These are phyloP conservation scores for Tolypocladium sp. DNA, from an alignment of 2,329 filamentous ascomycete species.

Conservation along the genomic window DNA sequence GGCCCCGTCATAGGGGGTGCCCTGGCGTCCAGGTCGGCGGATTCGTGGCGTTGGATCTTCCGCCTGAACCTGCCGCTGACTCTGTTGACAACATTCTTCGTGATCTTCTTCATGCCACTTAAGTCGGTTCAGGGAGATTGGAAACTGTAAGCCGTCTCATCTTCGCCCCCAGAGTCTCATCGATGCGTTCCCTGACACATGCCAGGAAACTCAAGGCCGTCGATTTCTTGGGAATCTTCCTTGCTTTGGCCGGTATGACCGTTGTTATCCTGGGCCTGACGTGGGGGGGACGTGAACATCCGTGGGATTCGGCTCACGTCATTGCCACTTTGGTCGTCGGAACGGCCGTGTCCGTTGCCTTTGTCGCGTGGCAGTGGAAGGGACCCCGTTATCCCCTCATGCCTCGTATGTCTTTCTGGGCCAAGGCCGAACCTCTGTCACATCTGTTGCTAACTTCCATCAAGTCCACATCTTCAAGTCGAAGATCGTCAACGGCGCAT, in stretches of 20 bases:
- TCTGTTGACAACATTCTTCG: slow-evolving; percentile 32
- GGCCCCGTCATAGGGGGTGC: slow-evolving; percentile 45
- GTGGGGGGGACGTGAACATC: slow-evolving; percentile 51
- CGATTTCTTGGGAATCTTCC: slow-evolving; percentile 37
- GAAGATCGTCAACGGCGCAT: slow-evolving; percentile 43
- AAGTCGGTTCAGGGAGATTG: slow-evolving; percentile 44
- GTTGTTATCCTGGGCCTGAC: slow-evolving; percentile 41
- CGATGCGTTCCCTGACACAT: neutral
- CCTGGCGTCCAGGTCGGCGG: slow-evolving; percentile 31
- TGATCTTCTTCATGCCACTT: slow-evolving; percentile 47
- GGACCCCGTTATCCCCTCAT: slow-evolving; percentile 38
- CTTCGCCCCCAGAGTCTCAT: neutral
- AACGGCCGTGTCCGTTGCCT: slow-evolving; percentile 31
- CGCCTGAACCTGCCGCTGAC: slow-evolving; percentile 45
- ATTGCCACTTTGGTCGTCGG: slow-evolving; percentile 46
- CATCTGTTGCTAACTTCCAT: neutral
- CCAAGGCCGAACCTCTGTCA: neutral
- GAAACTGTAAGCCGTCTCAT: slow-evolving; percentile 22
- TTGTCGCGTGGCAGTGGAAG: slow-evolving; percentile 44
- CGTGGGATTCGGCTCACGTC: slow-evolving; percentile 46
- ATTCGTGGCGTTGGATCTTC: slow-evolving; percentile 46
- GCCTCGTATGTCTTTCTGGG: slow-evolving; percentile 22
- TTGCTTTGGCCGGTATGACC: slow-evolving; percentile 35
- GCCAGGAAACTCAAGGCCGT: slow-evolving; percentile 37
- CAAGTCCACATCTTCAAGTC: slow-evolving; percentile 43